Conservation (phyloP, 345 rosid species). For the Balakata baccata region DNA sequence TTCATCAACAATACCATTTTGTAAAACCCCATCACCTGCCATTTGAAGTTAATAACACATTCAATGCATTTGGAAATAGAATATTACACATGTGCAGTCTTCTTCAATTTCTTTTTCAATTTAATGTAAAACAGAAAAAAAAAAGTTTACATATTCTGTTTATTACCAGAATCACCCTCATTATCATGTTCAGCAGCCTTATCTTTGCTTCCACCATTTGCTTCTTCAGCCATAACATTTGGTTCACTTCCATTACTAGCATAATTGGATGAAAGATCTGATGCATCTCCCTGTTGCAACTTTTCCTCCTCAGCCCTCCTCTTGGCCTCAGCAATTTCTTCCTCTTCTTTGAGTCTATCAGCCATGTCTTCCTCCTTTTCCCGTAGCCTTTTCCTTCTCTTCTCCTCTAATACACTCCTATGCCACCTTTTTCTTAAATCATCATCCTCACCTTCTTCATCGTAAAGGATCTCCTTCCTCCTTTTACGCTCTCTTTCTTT, state of each 20-base stretch:
- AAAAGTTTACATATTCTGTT: slow-evolving; percentile 27
- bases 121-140: not conserved
- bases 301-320: slow-evolving; percentile 77
- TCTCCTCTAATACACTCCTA: slow-evolving; percentile 68
- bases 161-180: slow-evolving; percentile 27
- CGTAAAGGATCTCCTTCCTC: slow-evolving; percentile 73
- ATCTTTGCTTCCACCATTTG: slow-evolving; percentile 36
- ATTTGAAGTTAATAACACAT: slow-evolving; percentile 7
- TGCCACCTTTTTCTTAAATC: slow-evolving; percentile 86
- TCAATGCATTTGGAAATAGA: not conserved
- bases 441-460: slow-evolving; percentile 77
- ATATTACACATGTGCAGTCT: not conserved
- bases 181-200: slow-evolving; percentile 33
- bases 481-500: slow-evolving; percentile 89
- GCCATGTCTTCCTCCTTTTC: slow-evolving; percentile 86
- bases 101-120: not conserved
- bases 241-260: slow-evolving; percentile 44
- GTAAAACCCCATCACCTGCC: slow-evolving; percentile 48
- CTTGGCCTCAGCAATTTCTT: slow-evolving; percentile 79
- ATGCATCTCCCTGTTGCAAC: slow-evolving; percentile 53
- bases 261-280: slow-evolving; percentile 50
- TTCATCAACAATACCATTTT: slow-evolving; percentile 56
- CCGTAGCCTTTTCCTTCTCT: slow-evolving; percentile 60
- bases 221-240: slow-evolving; percentile 31
- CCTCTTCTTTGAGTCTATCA: slow-evolving; percentile 72